phyloP scores from a whole-genome alignment of 202 grass and related monocot species.

The Zoysia matrella region DNA sequence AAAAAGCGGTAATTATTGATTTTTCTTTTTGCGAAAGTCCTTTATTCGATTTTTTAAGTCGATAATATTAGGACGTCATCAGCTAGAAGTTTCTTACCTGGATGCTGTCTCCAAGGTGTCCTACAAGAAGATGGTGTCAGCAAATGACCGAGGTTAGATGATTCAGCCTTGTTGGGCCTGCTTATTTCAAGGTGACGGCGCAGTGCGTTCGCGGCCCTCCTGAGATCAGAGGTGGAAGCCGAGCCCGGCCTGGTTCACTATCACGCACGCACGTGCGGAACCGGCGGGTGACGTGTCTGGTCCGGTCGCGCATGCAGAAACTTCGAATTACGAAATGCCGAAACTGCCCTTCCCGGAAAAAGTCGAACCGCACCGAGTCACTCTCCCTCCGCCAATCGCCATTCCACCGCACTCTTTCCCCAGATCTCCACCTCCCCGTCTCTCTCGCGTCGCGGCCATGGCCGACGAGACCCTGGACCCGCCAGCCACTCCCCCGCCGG shows the following conservation, averaged over 20 bases:
- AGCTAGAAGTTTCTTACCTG: background rate
- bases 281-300: background rate
- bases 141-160: no score
- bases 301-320: background rate
- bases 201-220: background rate
- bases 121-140: background rate
- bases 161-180: no score
- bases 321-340: conserved; percentile 3
- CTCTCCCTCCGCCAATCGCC: no score
- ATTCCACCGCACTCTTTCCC: conserved; percentile 16
- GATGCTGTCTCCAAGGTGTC: background rate
- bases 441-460: conserved; percentile 49
- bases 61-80: no score
- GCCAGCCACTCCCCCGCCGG: conserved; percentile 38
- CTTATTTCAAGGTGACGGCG: no score
- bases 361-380: no score
- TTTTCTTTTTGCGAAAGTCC: no score
- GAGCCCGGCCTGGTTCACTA: background rate
- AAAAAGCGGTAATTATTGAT: no score
- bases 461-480: conserved; percentile 53
- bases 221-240: background rate
- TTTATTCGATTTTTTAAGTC: no score
- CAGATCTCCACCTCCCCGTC: conserved; percentile 39
- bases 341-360: conserved; percentile 13
- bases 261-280: background rate